Evolutionary conservation across 2,329 filamentous ascomycete genomes (phyloP).

Genomic region (Colletotrichum sp.): DNA sequence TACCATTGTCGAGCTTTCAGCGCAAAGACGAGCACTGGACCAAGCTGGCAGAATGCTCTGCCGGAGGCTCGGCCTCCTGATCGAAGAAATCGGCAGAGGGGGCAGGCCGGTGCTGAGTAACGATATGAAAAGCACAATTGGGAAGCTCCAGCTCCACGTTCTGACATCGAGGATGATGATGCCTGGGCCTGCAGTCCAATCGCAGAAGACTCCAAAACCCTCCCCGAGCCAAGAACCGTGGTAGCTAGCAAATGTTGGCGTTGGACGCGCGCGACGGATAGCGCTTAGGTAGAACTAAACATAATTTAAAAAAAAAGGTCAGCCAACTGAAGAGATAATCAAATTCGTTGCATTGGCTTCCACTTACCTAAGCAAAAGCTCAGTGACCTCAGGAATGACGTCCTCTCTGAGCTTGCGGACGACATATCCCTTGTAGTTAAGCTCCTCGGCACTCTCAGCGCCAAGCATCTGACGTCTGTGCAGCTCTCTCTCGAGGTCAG

Average conservation of each 20-base stretch:
- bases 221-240: neutral
- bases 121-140: neutral
- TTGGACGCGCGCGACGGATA: neutral
- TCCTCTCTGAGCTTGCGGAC: neutral
- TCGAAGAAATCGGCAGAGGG: neutral
- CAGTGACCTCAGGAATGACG: neutral
- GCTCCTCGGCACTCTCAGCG: neutral
- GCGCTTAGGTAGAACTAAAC: neutral
- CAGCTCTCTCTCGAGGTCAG: neutral
- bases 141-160: neutral
- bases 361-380: neutral
- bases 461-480: neutral
- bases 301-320: too few species aligned
- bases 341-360: neutral
- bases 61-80: neutral
- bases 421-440: neutral
- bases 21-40: neutral
- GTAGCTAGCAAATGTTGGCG: neutral
- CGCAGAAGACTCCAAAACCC: neutral
- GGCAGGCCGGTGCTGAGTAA: neutral
- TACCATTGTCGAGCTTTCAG: neutral
- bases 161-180: neutral
- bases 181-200: neutral
- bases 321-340: neutral
- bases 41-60: neutral